phyloP scores from a whole-genome alignment of 805 yeast genomes.

The Babjeviella inositovora region DNA sequence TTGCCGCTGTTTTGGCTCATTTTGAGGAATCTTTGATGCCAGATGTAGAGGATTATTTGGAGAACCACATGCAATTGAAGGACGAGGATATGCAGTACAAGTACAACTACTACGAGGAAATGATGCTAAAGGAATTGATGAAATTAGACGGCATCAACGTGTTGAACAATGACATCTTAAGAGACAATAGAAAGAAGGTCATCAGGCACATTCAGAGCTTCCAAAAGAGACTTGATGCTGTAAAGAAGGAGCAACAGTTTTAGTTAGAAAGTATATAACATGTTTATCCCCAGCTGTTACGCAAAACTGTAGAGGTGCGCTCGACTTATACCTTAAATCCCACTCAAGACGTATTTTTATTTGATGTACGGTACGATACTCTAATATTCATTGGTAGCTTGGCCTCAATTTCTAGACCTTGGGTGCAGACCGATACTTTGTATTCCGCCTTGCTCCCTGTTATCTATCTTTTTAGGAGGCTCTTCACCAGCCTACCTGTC shows the following conservation, averaged over 20 bases:
- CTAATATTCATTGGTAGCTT: too few relatives aligned
- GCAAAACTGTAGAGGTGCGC: too few relatives aligned
- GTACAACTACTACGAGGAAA: conserved; percentile 46
- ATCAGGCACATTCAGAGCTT: conserved; percentile 46
- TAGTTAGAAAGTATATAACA: too few relatives aligned
- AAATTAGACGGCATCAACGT: conserved; percentile 46
- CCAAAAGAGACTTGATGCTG: conserved; percentile 36
- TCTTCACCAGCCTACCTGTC: too few relatives aligned
- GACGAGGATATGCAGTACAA: conserved; percentile 23
- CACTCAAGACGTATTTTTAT: too few relatives aligned
- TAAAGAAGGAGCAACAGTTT: conserved; percentile 13
- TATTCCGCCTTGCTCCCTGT: too few relatives aligned
- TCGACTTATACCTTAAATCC: too few relatives aligned
- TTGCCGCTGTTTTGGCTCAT: not conserved
- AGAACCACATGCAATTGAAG: conserved; percentile 5
- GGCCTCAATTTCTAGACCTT: too few relatives aligned
- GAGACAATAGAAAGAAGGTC: conserved; percentile 39
- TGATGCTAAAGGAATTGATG: conserved; percentile 48
- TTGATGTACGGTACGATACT: too few relatives aligned
- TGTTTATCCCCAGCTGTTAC: too few relatives aligned
- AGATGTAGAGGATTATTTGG: not conserved
- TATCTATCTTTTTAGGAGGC: too few relatives aligned
- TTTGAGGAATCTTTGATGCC: not conserved
- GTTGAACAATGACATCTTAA: conserved; percentile 25
- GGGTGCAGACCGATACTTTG: too few relatives aligned